Evolutionary conservation across 192 early-diverging fungal species (phyloP), one percentile per base, ranked within the genome.

Genomic region (Dissophora globulifera): DNA sequence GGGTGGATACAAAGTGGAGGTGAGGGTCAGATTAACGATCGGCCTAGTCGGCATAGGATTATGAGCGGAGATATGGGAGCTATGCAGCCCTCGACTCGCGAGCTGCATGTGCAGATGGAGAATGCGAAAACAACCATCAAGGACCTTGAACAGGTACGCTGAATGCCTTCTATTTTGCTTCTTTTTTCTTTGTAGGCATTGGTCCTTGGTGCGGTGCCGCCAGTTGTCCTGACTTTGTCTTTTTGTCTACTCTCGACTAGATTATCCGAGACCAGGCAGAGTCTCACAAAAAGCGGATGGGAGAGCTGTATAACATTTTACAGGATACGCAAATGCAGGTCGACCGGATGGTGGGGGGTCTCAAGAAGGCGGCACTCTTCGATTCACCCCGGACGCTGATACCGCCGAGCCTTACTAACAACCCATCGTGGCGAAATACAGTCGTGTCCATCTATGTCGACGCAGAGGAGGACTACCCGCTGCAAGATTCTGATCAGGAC

Each of bases 131-230:
- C 72, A 25, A 76, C 72, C 3, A 76, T 76, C 27, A 76, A 61
- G 47, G 72, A 76, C n/a, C 64, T 76, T 42, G 72, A 76, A 19
- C 62, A 76, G 64, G 72, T 76, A 47, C n/a, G n/a, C n/a, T n/a
- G n/a, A n/a, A n/a, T n/a, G n/a, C n/a, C n/a, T n/a, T n/a, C n/a
- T n/a, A n/a, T n/a, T n/a, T n/a, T n/a, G n/a, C n/a, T n/a, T n/a
- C n/a, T n/a, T n/a, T n/a, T n/a, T n/a, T n/a, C n/a, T n/a, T n/a
- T n/a, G n/a, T n/a, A n/a, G n/a, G n/a, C n/a, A n/a, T n/a, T n/a
- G n/a, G n/a, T n/a, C n/a, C n/a, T n/a, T 35, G 19, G 29, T 56
- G 33, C 8, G 19, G 11, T 19, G 23, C 38, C 13, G 35, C 35
- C 6, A 9, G 35, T 9, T 17, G 7, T 33, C 19, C 13, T 38